Base-by-base conservation (phyloP, 78 protist species). In the Dictyostelium capitatum region DNA sequence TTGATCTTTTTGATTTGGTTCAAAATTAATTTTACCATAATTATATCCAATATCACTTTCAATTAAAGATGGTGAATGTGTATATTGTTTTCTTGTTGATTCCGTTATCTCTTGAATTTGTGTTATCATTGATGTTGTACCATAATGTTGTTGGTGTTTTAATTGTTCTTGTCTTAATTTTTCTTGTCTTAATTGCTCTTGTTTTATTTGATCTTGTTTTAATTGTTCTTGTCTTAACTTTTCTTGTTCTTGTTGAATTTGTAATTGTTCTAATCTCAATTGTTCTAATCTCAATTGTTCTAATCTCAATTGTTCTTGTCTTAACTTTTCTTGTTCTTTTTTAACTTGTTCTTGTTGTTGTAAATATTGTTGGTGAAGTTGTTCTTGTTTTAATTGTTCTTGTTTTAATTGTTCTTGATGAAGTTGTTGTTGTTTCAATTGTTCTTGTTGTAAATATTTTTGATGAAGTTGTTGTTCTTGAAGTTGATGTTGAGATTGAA, bases 21-120 rank as follows among this genome's bases (percentile, higher is more conserved):
- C 83, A 25, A 87, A 87, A 37, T 87, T 87, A 50, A 87, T 43
- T 78, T 79, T 87, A 19, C 93, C 93, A 65, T 77, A 74, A 30
- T 75, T 62, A 20, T 64, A 87, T 3, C 78, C 69, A 30, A 75
- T 74, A 62, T 87, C 93, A 37, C 41, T 65, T 51, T 87, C 93
- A 23, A 74, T 77, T 47, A 77, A 78, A 14, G 93, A 87, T 59
- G 93, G 93, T 48, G 93, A 75, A 15, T 74, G 57, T 8, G 93
- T 64, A 65, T 87, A 87, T 75, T 77, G 93, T 28, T 79, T 51
- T 20, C 69, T 74, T 28, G 64, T 56, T 25, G 67, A 73, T 62
- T 32, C 50, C 4, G 72, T 41, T 54, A 17, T 74, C 37, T 23
- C 70, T 56, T 57, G 80, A 28, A n/a, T n/a, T 77, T 20, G 43